These are phyloP conservation scores for Apiotrichum veenhuisii DNA, from an alignment of 1,284 basidiomycete genomes.

Conservation along the genomic window DNA sequence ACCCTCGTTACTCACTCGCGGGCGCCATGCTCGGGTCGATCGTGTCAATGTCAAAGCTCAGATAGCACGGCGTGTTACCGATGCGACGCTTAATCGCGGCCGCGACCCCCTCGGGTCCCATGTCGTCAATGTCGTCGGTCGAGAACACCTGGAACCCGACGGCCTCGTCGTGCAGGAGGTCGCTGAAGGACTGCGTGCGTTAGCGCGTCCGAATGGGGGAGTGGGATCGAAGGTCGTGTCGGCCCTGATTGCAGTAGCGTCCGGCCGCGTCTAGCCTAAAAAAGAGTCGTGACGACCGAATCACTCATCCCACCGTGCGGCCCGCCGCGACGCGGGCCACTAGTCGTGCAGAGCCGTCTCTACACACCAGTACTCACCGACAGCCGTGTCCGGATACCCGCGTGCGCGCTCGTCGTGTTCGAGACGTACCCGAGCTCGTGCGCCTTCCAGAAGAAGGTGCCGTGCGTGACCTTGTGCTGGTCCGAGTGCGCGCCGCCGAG, in stretches of 20 bases:
- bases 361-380: constrained; percentile 33
- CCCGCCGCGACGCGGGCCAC: too few species aligned
- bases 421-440: constrained; percentile 49
- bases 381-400: constrained; percentile 44
- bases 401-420: constrained; percentile 59
- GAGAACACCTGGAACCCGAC: constrained; percentile 50
- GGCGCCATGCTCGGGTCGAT: constrained; percentile 45
- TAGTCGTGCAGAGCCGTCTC: too few species aligned
- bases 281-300: too few species aligned
- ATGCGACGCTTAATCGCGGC: constrained; percentile 43
- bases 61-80: constrained; percentile 38
- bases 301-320: too few species aligned
- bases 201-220: background rate
- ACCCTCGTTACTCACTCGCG: constrained; percentile 44
- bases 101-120: constrained; percentile 50
- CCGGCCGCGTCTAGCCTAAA: too few species aligned
- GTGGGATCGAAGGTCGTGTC: too few species aligned
- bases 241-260: too few species aligned
- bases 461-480: constrained; percentile 30
- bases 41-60: constrained; percentile 45
- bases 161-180: constrained; percentile 43
- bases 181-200: constrained; percentile 13
- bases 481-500: constrained; percentile 19
- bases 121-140: constrained; percentile 49
- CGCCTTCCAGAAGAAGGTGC: constrained; percentile 51